Base-by-base conservation (phyloP, 2,329 filamentous ascomycete species). In the Calonectria honghensis region DNA sequence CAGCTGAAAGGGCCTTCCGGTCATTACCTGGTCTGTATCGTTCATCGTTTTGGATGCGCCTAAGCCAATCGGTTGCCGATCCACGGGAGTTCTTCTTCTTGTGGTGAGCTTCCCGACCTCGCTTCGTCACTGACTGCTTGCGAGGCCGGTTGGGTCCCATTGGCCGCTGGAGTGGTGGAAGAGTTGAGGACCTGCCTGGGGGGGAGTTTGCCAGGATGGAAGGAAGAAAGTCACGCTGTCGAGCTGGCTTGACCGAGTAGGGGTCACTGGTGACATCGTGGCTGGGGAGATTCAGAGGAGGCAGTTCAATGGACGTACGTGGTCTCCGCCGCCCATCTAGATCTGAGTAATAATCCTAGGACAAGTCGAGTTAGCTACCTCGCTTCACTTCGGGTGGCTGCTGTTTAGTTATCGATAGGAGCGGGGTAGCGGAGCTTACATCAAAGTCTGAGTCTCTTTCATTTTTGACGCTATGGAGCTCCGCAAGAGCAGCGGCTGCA, bases 71-170 rank as follows among this genome's bases (percentile, higher is more conserved):
- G 64, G 93, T 92, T 68, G 95, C 93, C 75, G 93, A 93, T 32
- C 90, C 91, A 65, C 88, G 87, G 0, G 95, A 97, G 80, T 91
- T 94, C 80, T 93, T 93, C 81, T 95, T 94, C 82, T 96, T 95
- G 81, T 98, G 96, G 81, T 94, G 94, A 54, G 91, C 88, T 80
- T 94, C 93, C 72, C 94, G 90, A 50, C 93, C 92, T 78, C 94
- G 92, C 84, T 97, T 96, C 10, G 94, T 94, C 74, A 98, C 91
- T 2, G 96, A 98, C 76, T 94, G 94, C 86, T 98, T 98, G 77
- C 96, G 92, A 52, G 95, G 93, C 71, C 96, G 90, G 70, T 90
- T 92, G 29, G 92, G 90, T 51, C 94, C 94, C 50, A 95, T 87
- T 52, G 92, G 90, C 73, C 95, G 91, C 79, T 97, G 94, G 66